Evolutionary conservation across 176 grass and related monocot species (phyloP), one percentile per base, ranked within the genome.

Genomic region (Musa schizocarpa): DNA sequence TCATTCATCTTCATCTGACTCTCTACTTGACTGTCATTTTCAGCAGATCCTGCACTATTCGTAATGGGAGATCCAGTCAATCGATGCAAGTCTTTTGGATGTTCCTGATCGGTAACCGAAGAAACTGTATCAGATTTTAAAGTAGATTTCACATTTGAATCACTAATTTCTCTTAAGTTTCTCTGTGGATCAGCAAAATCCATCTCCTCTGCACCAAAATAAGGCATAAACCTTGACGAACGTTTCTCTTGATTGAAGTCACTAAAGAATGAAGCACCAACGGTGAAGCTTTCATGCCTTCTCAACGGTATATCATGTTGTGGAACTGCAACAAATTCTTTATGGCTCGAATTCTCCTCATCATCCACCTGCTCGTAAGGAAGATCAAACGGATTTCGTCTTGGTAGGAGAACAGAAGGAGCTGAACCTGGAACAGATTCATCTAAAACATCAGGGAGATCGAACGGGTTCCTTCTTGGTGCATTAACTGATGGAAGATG

Each of bases 281-380:
- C 53, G 1, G 82, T 80, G 85, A 91, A 91, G 80, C 83, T 91
- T 71, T 79, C 80, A 4, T 88, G 82, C 26, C 89, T 78, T 57
- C 69, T 78, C 23, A 87, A 82, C 25, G 77, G 6, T 11, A 52
- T 11, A 81, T 63, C 67, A 24, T 54, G 78, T 67, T 77, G 62
- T 73, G 72, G 48, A 76, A 61, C 29, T 78, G 27, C 20, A 73
- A 65, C 13, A 65, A 72, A 63, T 48, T 84, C 84, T 48, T 19
- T 57, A 58, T 79, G 67, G 54, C 48, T 84, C 72, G 53, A 82
- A 55, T 16, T 54, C 11, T 54, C 71, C 21, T 65, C 52, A 16
- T 7, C 4, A 50, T 85, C 59, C 77, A n/a, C 19, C 73, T 81
- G 59, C 10, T 81, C 66, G 0, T 0, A 49, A 49, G 78, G 76